Evolutionary conservation across 305 asterid genomes (phyloP).

Genomic region (Solanum aculeatissimum): DNA sequence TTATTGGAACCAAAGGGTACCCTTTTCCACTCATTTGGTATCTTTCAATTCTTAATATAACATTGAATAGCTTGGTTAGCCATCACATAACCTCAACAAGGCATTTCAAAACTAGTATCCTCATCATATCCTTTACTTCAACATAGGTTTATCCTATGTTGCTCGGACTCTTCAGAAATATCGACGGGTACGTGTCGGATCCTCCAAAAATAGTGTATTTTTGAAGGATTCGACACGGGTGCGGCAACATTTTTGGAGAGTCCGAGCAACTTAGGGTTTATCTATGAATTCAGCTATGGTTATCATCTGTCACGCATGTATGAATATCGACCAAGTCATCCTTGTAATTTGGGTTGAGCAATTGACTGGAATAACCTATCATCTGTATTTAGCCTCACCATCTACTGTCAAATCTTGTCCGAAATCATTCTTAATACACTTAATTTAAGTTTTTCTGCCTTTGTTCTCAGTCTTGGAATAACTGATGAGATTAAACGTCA

Average conservation of each 20-base stretch:
- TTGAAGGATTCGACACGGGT: too few relatives aligned
- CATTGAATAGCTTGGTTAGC: background rate
- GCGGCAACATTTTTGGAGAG: too few relatives aligned
- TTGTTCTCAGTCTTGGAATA: background rate
- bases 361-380: background rate
- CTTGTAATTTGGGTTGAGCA: background rate
- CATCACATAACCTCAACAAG: background rate
- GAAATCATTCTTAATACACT: background rate
- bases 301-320: background rate
- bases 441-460: background rate
- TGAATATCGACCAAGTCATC: background rate
- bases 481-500: background rate
- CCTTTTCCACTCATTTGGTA: background rate
- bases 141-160: too few relatives aligned
- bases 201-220: too few relatives aligned
- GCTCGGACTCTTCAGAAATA: too few relatives aligned
- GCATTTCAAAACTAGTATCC: background rate
- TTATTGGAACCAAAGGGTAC: background rate
- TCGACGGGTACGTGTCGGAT: too few relatives aligned
- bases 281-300: background rate
- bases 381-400: background rate
- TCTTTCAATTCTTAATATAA: background rate
- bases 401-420: background rate
- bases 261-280: too few relatives aligned
- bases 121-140: background rate